These are phyloP conservation scores for Scutellaria galericulata DNA, from an alignment of 257 asterid species.

Conservation along the genomic window DNA sequence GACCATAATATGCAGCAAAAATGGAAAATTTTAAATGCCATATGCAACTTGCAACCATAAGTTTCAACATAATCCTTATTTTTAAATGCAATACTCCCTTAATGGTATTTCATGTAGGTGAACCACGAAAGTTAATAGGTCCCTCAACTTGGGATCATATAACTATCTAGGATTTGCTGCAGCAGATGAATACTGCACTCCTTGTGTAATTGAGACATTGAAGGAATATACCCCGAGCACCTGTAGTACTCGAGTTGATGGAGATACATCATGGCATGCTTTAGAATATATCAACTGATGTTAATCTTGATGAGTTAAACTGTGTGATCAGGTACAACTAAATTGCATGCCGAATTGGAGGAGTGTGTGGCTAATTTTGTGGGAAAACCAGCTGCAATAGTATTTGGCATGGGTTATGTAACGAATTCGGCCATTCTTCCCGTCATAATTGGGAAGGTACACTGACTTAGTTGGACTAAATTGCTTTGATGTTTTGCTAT, in stretches of 20 bases:
- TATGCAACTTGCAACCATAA: constrained; percentile 6
- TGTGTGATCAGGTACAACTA: constrained; percentile 71
- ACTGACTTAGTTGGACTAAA: constrained; percentile 14
- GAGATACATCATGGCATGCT: constrained; percentile 53
- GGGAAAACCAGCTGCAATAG: constrained; percentile 91
- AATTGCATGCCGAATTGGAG: constrained; percentile 82
- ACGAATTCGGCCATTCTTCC: constrained; percentile 98
- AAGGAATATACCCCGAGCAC: constrained; percentile 83
- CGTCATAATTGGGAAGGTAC: constrained; percentile 83
- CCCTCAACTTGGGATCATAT: constrained; percentile 97
- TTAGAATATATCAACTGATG: neutral
- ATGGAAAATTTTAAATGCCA: neutral
- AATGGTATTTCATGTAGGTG: constrained; percentile 61
- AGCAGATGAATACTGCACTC: constrained; percentile 96
- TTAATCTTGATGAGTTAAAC: constrained; percentile 23
- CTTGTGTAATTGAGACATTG: constrained; percentile 89
- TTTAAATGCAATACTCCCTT: constrained; percentile 26
- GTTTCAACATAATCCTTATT: constrained; percentile 16
- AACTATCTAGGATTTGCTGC: constrained; percentile 99
- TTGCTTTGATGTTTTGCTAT: constrained; percentile 10
- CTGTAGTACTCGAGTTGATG: constrained; percentile 94
- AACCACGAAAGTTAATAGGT: constrained; percentile 63
- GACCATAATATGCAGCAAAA: constrained; percentile 15
- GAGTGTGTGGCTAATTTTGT: constrained; percentile 83
- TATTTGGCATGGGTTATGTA: constrained; percentile 97